A percentile compares a stretch with the other conserved stretches of the same genome.
Evolutionary conservation across 441 rosid genomes (phyloP).

Genomic region (Brassica balearica): DNA sequence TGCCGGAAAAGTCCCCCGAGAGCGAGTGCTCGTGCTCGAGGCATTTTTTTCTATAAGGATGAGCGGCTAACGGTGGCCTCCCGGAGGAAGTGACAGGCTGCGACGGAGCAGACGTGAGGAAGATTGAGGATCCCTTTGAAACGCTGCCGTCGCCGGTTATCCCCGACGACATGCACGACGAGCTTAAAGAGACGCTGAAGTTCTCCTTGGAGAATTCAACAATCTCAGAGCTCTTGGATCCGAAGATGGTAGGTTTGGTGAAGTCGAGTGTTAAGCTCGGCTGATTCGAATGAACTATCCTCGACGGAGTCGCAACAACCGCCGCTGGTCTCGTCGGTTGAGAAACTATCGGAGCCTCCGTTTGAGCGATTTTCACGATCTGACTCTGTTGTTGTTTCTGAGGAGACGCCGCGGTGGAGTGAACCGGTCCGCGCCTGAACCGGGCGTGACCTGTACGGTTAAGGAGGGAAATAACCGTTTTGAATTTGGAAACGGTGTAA

Average conservation of each 20-base stretch:
- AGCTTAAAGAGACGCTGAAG: constrained; percentile 76
- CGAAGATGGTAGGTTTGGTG: constrained; percentile 63
- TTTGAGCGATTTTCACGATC: constrained; percentile 1
- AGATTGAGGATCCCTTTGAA: constrained; percentile 77
- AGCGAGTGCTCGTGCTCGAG: constrained; percentile 76
- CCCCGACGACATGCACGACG: constrained; percentile 84
- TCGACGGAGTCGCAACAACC: constrained; percentile 26
- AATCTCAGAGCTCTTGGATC: constrained; percentile 56
- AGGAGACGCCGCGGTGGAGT: constrained; percentile 41
- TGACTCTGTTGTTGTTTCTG: constrained; percentile 27
- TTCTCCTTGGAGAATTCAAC: constrained; percentile 75
- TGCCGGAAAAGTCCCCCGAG: constrained; percentile 67
- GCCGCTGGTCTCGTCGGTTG: constrained; percentile 37
- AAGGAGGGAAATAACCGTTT: constrained; percentile 73
- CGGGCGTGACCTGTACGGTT: constrained; percentile 94
- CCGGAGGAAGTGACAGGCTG: constrained; percentile 63
- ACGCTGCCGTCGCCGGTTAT: constrained; percentile 95
- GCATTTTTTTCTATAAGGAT: constrained; percentile 70
- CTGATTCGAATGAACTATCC: constrained; percentile 56
- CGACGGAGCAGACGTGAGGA: constrained; percentile 51
- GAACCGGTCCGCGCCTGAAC: constrained; percentile 81
- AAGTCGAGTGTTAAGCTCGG: constrained; percentile 87
- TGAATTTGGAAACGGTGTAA: constrained; percentile 76
- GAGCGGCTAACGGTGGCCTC: constrained; percentile 74
- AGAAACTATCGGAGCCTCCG: constrained; percentile 28